A percentile compares a stretch with the other conserved stretches of the same genome.
Conservation (phyloP, 192 early-diverging fungal species). For the Entomortierella chlamydospora region DNA sequence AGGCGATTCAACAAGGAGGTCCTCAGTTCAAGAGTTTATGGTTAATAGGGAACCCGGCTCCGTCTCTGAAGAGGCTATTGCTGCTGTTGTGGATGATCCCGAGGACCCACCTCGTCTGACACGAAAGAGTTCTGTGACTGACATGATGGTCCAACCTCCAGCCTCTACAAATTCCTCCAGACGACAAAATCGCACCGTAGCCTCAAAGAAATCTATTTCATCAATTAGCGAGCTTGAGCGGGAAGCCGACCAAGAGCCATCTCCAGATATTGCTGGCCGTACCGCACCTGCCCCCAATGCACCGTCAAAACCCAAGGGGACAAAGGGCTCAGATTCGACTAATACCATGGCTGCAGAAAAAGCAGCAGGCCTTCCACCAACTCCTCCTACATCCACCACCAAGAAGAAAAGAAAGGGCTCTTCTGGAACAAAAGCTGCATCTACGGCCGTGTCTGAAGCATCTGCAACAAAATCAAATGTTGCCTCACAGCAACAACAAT, state of each 20-base stretch:
- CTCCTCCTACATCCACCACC: not conserved
- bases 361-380: not conserved
- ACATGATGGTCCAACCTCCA: constrained; percentile 41
- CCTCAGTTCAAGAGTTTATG: constrained; percentile 38
- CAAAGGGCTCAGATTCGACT: constrained; percentile 1
- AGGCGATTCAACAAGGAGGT: constrained; percentile 4
- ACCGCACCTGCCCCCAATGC: not conserved
- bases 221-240: constrained; percentile 20
- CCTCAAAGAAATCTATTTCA: constrained; percentile 9
- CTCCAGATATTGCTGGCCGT: not conserved
- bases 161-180: constrained; percentile 1
- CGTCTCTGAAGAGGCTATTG: not conserved
- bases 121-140: constrained; percentile 34
- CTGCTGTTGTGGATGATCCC: constrained; percentile 27
- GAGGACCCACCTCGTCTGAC: constrained; percentile 30
- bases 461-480: not conserved
- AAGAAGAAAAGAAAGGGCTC: not conserved
- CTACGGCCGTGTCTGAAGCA: not conserved
- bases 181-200: not conserved
- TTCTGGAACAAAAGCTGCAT: not conserved
- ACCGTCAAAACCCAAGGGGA: not conserved
- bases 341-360: not conserved
- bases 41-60: constrained; percentile 9
- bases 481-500: not conserved
- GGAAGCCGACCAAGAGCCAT: not conserved